Conservation (phyloP, 495 filamentous ascomycete genomes). For the Ramalina peruviana region DNA sequence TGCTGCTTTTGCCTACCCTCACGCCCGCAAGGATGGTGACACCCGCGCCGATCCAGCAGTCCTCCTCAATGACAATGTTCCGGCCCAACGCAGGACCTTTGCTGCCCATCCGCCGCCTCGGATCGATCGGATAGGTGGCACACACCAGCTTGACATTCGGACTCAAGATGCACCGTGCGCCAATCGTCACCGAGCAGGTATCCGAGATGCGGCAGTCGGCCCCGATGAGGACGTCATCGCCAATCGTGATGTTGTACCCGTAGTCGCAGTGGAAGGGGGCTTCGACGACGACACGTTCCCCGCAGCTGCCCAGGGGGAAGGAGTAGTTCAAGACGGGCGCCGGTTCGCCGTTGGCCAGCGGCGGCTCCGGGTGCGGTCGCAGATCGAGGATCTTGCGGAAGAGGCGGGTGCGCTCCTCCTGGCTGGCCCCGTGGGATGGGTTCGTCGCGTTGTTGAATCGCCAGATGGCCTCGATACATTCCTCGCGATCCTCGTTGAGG, state of each 20-base stretch:
- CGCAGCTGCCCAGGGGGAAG: conserved; percentile 46
- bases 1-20: conserved; percentile 31
- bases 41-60: conserved; percentile 79
- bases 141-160: conserved; percentile 80
- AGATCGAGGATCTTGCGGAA: conserved; percentile 55
- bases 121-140: conserved; percentile 61
- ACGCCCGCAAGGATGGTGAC: conserved; percentile 63
- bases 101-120: conserved; percentile 58
- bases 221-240: conserved; percentile 73
- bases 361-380: conserved; percentile 16
- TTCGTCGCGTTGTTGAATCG: conserved; percentile 84
- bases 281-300: conserved; percentile 66
- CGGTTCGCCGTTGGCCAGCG: conserved; percentile 27
- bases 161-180: conserved; percentile 67
- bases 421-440: conserved; percentile 58
- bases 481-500: conserved; percentile 72
- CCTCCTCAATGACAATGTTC: conserved; percentile 68
- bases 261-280: conserved; percentile 91
- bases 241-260: conserved; percentile 85
- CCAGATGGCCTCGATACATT: conserved; percentile 72
- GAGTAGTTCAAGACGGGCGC: conserved; percentile 31
- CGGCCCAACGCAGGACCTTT: conserved; percentile 58
- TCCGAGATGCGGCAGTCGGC: conserved; percentile 82
- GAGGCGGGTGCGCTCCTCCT: conserved; percentile 64
- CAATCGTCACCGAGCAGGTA: conserved; percentile 58